Base-by-base conservation (phyloP, 176 grass and related monocot species). In the Areca catechu region DNA sequence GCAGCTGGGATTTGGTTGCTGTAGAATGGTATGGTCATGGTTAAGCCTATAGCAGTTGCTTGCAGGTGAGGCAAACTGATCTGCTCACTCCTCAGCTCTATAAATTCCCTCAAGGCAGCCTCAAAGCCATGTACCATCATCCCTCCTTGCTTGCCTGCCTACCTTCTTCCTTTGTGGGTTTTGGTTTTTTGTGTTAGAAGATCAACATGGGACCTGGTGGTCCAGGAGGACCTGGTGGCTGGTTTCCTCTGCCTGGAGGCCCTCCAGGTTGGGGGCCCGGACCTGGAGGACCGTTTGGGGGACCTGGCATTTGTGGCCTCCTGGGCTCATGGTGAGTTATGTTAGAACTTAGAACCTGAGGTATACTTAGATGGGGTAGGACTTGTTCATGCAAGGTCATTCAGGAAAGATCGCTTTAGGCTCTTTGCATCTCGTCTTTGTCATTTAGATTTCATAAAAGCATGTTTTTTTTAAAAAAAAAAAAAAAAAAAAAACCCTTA, bases 231-330 rank as follows among this genome's bases (percentile, higher is more conserved):
- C 34, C 34, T 43, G 34, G 34, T 43, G 53, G 53, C 1, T 70
- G 67, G 67, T 34, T 15, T 4, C 67, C 67, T 0, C 34, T 57
- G 5, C 67, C 67, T 0, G 67, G 67, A 0, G 67, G 67, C 3
- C 54, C 67, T 18, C 54, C 37, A 6, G 67, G 67, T 1, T 70
- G 67, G 67, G 53, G 37, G 3, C 65, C 65, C 3, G 50, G 24
- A 5, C 24, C 63, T 1, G 64, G 64, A 15, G 66, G 66, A 5
- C 53, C 66, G 7, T 57, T 48, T 1, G 30, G 50, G 53, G 66
- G 66, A 1, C 30, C 19, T 4, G 66, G 66, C 0, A 24, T 17
- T 50, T 53, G 67, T 49, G 67, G 67, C 15, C 49, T 57, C 47
- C 1, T 58, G 0, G 25, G 30, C 37, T 70, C 67, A 6, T 70